Evolutionary conservation across 129 eudicot species (phyloP), one percentile per base, ranked within the genome.

Genomic region (Ambrosia trifida): DNA sequence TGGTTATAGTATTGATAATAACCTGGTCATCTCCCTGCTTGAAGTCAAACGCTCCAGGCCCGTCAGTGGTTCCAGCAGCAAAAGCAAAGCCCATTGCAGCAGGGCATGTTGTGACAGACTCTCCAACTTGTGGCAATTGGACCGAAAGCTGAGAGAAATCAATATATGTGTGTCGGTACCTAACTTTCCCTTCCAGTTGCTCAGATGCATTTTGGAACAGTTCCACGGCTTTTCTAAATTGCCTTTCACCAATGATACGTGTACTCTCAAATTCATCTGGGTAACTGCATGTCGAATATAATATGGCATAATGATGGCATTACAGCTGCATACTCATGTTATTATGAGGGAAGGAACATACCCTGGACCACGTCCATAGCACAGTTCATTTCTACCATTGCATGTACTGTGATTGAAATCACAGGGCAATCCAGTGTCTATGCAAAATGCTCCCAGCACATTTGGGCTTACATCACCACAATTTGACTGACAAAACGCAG

Each of bases 11-110:
- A 35, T 35, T 16, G 13, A 54, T 72, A 11, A 59, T 43, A n/a
- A 81, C 89, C 86, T 82, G 20, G 45, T 79, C 84, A 76, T 85
- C 89, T 72, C 89, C 89, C 72, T 85, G 86, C 40, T 68, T 76
- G 64, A 85, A 85, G 75, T 82, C 86, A 79, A 85, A 85, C 3
- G 86, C 89, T 43, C 89, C 89, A 7, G 89, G 89, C 18, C 89
- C 89, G 11, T 85, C 89, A 45, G 89, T 85, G 64, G 89, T 85
- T 67, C 89, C 89, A 5, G 89, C 89, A 76, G 89, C 89, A 82
- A 85, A 85, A 20, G 78, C 77, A 43, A 82, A 82, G 58, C 89
- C 89, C 86, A 85, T 82, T n/a, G 89, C 86, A 72, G 89, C 89
- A 14, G 89, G 89, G 68, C 89, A 85, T 14, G 89, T 85, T 73